Conservation (phyloP, 768 basidiomycete genomes). For the Leccinum rimulosum region DNA sequence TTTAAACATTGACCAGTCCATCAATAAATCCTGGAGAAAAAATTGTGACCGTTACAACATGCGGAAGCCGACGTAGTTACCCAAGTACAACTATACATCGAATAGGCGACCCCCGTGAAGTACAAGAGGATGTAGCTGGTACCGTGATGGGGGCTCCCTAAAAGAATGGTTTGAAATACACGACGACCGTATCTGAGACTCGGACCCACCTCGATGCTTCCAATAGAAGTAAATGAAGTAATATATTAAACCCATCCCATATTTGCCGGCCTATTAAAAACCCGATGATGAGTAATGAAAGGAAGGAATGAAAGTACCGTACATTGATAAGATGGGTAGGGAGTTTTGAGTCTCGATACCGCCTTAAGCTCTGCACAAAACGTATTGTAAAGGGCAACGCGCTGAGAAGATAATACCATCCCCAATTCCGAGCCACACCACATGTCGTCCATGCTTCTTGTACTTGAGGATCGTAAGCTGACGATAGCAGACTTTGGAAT, state of each 20-base stretch:
- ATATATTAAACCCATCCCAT: conserved; percentile 59
- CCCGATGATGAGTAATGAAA: neutral
- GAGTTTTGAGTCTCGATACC: conserved; percentile 74
- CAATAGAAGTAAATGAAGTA: conserved; percentile 74
- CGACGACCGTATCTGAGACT: neutral
- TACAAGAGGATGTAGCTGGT: conserved; percentile 66
- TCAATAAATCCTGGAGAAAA: conserved; percentile 66
- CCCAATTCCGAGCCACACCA: conserved; percentile 52
- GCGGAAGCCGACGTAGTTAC: conserved; percentile 38
- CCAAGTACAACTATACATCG: conserved; percentile 77
- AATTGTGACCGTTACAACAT: neutral
- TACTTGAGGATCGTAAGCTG: conserved; percentile 33
- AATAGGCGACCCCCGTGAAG: conserved; percentile 58
- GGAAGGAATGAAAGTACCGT: neutral
- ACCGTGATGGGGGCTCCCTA: conserved; percentile 36
- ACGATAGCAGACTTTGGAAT: neutral
- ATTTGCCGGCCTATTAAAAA: conserved; percentile 73
- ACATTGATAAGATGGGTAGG: conserved; percentile 87
- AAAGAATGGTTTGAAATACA: neutral
- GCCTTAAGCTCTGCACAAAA: conserved; percentile 81
- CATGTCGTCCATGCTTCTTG: conserved; percentile 43
- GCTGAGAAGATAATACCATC: conserved; percentile 53
- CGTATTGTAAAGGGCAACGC: conserved; percentile 71
- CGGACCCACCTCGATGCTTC: conserved; percentile 56
- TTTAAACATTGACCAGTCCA: conserved; percentile 89